Conservation (phyloP, 2,329 filamentous ascomycete genomes). For the Hypoxylon sp. region DNA sequence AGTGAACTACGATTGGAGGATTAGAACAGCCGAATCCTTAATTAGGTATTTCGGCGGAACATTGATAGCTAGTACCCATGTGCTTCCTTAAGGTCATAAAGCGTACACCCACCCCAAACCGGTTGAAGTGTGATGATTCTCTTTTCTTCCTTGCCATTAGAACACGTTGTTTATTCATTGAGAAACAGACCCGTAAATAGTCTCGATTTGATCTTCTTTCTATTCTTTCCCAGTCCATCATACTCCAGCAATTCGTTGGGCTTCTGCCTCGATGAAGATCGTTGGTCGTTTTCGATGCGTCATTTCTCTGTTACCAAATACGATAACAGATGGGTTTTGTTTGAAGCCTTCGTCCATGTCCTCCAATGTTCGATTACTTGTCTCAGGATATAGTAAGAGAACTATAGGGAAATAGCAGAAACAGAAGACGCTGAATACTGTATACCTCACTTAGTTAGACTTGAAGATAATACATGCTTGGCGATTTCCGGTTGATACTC, state of each 20-base stretch:
- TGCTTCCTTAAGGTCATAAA: not conserved
- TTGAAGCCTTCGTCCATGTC: constrained; percentile 57
- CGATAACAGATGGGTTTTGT: constrained; percentile 45
- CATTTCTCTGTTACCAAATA: constrained; percentile 44
- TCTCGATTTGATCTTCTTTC: not conserved
- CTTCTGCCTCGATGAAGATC: constrained; percentile 43
- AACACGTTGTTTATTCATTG: not conserved
- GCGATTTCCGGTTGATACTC: constrained; percentile 36
- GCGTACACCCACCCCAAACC: too few species aligned
- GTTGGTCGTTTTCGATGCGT: constrained; percentile 42
- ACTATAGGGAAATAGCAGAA: constrained; percentile 56
- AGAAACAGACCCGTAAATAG: not conserved
- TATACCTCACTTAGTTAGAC: constrained; percentile 7
- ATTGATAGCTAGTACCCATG: not conserved
- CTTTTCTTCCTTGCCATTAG: not conserved
- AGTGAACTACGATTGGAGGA: constrained; percentile 20
- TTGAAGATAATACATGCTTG: too few species aligned
- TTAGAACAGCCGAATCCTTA: constrained; percentile 28
- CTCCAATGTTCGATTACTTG: constrained; percentile 65
- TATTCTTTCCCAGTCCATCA: not conserved
- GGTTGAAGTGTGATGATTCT: too few species aligned
- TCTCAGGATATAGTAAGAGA: constrained; percentile 63
- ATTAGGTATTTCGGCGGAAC: constrained; percentile 2
- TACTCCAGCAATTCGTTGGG: constrained; percentile 35
- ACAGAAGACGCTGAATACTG: constrained; percentile 51